phyloP scores from a whole-genome alignment of 129 eudicot genomes.

The Arctium minus region DNA sequence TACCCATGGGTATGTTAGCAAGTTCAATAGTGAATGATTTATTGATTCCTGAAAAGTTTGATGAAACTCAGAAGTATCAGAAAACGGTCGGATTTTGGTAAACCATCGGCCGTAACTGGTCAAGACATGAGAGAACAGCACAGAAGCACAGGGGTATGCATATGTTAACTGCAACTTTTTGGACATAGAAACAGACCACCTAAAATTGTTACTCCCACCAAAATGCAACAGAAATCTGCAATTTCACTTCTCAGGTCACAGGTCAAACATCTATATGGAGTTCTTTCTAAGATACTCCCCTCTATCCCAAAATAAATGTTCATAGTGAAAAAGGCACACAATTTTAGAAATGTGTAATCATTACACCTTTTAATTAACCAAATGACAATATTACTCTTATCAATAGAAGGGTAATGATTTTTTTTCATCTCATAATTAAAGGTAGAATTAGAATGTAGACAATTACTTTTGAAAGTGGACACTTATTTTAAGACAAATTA shows the following conservation, averaged over 20 bases:
- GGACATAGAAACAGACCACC: neutral
- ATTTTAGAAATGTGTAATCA: neutral
- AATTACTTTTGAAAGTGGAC: too few relatives aligned
- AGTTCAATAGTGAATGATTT: slow-evolving; percentile 69
- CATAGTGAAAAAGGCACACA: too few relatives aligned
- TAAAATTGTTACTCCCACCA: neutral
- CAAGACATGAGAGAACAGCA: neutral
- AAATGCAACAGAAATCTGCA: too few relatives aligned
- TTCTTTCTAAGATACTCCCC: too few relatives aligned
- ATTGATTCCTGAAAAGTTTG: slow-evolving; percentile 72
- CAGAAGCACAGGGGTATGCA: neutral
- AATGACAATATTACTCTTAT: neutral
- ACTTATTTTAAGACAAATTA: neutral
- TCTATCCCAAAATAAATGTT: too few relatives aligned
- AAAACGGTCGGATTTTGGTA: neutral
- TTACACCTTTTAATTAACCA: neutral
- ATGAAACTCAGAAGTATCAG: neutral
- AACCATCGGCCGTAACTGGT: neutral
- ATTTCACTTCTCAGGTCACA: slow-evolving; percentile 12
- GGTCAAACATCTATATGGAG: neutral
- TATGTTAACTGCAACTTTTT: neutral
- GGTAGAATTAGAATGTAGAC: neutral
- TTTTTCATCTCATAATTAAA: neutral
- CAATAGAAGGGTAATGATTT: neutral
- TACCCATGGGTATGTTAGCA: slow-evolving; percentile 94